Percentiles rank a stretch among this genome's conserved stretches.
These are phyloP conservation scores for Protomyces arabidopsidicola DNA, from an alignment of 1,139 yeast species.

Conservation along the genomic window DNA sequence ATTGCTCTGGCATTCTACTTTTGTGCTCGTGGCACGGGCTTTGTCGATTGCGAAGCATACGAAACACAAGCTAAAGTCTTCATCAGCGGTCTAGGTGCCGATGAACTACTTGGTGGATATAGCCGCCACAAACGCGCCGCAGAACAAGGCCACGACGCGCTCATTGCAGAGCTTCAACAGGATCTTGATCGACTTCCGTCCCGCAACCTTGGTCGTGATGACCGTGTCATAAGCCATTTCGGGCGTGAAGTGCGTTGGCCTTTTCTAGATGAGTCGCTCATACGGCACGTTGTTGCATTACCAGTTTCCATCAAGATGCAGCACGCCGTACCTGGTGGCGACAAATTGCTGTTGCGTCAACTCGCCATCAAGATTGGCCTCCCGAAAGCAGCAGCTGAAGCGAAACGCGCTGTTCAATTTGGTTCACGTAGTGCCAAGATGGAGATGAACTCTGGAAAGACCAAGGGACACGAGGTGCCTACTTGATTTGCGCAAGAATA, in stretches of 20 bases:
- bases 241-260: constrained; percentile 92
- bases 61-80: constrained; percentile 60
- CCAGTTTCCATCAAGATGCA: constrained; percentile 41
- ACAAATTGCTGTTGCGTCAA: constrained; percentile 62
- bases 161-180: constrained; percentile 54
- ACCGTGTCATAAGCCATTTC: constrained; percentile 76
- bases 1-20: constrained; percentile 93
- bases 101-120: constrained; percentile 91
- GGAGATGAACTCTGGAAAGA: constrained; percentile 65
- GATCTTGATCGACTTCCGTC: constrained; percentile 72
- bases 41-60: constrained; percentile 38
- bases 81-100: constrained; percentile 95
- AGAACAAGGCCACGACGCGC: constrained; percentile 36
- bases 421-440: constrained; percentile 94
- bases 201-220: constrained; percentile 86
- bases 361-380: constrained; percentile 53
- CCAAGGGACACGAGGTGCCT: constrained; percentile 30
- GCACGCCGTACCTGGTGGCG: constrained; percentile 38
- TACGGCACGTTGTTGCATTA: constrained; percentile 46
- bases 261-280: constrained; percentile 62
- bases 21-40: constrained; percentile 62
- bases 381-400: constrained; percentile 59
- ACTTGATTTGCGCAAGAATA: background rate
- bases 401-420: constrained; percentile 93
- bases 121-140: constrained; percentile 58